Conservation (phyloP, 1,284 basidiomycete genomes). For the Sanghuangporus baumii region DNA sequence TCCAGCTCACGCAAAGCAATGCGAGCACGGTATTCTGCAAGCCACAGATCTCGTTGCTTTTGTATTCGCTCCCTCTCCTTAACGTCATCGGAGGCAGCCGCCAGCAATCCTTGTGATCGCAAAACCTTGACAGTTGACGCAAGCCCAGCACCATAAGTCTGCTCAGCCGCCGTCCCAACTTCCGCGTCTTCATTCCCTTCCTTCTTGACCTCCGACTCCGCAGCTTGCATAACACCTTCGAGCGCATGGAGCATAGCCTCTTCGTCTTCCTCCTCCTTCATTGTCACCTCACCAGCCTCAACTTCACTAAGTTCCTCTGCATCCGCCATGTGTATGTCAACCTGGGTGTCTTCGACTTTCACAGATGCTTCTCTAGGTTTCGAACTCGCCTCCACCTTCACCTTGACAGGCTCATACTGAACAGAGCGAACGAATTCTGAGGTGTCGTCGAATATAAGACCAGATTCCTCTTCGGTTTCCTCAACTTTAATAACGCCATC, state of each 20-base stretch:
- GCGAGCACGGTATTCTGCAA: constrained; percentile 76
- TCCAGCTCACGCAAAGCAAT: constrained; percentile 80
- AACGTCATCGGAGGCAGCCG: constrained; percentile 60
- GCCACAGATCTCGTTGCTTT: constrained; percentile 84
- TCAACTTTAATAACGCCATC: constrained; percentile 51
- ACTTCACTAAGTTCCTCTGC: constrained; percentile 69
- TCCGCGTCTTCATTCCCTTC: constrained; percentile 29
- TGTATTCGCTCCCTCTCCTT: constrained; percentile 80
- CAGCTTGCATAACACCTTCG: constrained; percentile 55
- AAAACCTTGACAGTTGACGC: constrained; percentile 86
- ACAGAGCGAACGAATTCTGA: constrained; percentile 95
- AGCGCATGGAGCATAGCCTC: constrained; percentile 71
- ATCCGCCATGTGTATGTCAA: constrained; percentile 53
- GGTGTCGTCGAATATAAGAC: constrained; percentile 92
- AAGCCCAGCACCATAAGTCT: constrained; percentile 77
- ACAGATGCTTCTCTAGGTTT: constrained; percentile 31
- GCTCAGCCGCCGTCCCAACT: constrained; percentile 64
- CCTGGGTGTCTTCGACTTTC: constrained; percentile 36
- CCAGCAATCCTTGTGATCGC: constrained; percentile 86
- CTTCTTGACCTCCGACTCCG: constrained; percentile 40
- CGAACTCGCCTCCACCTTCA: constrained; percentile 47
- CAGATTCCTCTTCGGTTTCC: constrained; percentile 47
- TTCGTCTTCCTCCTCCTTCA: constrained; percentile 75
- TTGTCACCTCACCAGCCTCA: constrained; percentile 71
- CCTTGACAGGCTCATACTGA: constrained; percentile 50